Percentiles rank a stretch among this genome's conserved stretches.
Conservation (phyloP, 345 rosid genomes). For the Bruguiera sexangula region DNA sequence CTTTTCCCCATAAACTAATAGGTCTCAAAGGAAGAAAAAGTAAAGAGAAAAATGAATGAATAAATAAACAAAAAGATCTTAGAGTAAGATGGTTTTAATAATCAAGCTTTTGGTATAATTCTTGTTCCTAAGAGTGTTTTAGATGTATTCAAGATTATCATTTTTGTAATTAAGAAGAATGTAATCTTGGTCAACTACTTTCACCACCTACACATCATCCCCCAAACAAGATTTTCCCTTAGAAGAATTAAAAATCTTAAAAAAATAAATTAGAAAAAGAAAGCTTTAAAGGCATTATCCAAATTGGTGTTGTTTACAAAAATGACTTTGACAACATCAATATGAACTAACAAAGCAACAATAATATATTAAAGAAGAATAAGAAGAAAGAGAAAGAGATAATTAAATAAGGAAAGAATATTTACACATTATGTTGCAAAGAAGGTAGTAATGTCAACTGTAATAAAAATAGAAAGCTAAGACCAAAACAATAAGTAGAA, state of each 20-base stretch:
- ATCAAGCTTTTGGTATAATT: constrained; percentile 46
- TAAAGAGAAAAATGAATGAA: too few relatives aligned
- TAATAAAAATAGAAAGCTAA: constrained; percentile 38
- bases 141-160: constrained; percentile 37
- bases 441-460: constrained; percentile 56
- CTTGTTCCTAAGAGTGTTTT: constrained; percentile 44
- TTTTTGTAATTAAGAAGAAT: constrained; percentile 35
- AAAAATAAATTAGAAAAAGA: too few relatives aligned
- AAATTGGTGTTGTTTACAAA: too few relatives aligned
- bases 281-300: too few relatives aligned
- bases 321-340: too few relatives aligned
- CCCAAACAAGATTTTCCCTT: too few relatives aligned
- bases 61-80: too few relatives aligned
- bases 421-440: constrained; percentile 51
- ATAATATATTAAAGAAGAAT: background rate
- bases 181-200: constrained; percentile 49
- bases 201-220: constrained; percentile 45
- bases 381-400: background rate
- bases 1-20: too few relatives aligned
- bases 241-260: too few relatives aligned
- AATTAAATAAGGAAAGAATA: background rate
- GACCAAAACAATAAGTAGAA: too few relatives aligned
- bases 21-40: too few relatives aligned
- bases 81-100: constrained; percentile 34
- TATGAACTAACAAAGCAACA: too few relatives aligned